These are phyloP conservation scores for Cicer yamashitae DNA, from an alignment of 306 rosid genomes.

Conservation along the genomic window DNA sequence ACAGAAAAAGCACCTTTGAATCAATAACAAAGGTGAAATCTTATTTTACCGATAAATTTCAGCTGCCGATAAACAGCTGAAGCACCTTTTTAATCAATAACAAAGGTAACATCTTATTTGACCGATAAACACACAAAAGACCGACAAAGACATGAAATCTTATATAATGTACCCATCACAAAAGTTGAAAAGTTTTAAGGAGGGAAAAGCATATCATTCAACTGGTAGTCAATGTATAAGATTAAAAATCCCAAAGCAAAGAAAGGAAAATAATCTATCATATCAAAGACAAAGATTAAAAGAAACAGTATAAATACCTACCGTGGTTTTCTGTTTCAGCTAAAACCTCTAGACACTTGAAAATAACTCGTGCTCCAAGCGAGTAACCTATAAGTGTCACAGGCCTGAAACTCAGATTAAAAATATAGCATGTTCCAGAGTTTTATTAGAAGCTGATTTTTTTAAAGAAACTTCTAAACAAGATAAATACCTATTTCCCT, in stretches of 20 bases:
- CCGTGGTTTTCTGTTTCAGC: slow-evolving; percentile 62
- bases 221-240: neutral
- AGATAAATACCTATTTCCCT: slow-evolving; percentile 64
- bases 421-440: slow-evolving; percentile 31
- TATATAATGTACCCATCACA: neutral
- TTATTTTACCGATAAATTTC: slow-evolving; percentile 16
- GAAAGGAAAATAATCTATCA: slow-evolving; percentile 16
- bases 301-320: slow-evolving; percentile 37
- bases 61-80: slow-evolving; percentile 50
- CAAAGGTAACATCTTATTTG: slow-evolving; percentile 11
- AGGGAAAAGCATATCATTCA: neutral
- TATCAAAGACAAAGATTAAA: slow-evolving; percentile 4
- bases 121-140: neutral
- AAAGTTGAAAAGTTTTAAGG: slow-evolving; percentile 20
- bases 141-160: slow-evolving; percentile 11
- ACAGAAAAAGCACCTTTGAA: slow-evolving; percentile 20
- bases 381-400: slow-evolving; percentile 75
- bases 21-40: slow-evolving; percentile 20
- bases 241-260: slow-evolving; percentile 27
- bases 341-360: slow-evolving; percentile 69
- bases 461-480: slow-evolving; percentile 35
- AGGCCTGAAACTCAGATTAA: slow-evolving; percentile 62
- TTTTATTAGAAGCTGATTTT: slow-evolving; percentile 26
- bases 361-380: slow-evolving; percentile 71
- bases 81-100: slow-evolving; percentile 22